Base-by-base conservation (phyloP, 306 rosid species). In the Urtica urens region DNA sequence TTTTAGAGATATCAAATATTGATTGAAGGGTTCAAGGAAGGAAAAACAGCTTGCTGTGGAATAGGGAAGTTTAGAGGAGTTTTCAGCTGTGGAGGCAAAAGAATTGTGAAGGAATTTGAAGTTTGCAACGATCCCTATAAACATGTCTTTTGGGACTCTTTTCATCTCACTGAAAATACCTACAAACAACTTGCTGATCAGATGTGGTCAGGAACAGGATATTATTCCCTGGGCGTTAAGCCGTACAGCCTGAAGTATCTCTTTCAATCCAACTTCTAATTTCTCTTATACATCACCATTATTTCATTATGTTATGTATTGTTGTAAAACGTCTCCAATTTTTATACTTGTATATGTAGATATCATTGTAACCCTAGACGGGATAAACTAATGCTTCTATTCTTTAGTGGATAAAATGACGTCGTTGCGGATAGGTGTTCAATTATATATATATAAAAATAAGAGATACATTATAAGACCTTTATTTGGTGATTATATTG, bases 1-100 rank as follows among this genome's bases (percentile, higher is more conserved):
- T n/a, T n/a, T n/a, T n/a, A n/a, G n/a, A n/a, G n/a, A n/a, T n/a
- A n/a, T n/a, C n/a, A n/a, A n/a, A n/a, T 31, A 33, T 10, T 57
- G 33, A 30, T 21, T 23, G 67, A 24, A 83, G 96, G 96, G 29
- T 69, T 83, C 23, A 72, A 76, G 60, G 86, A 82, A 44, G 96
- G 76, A 56, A 80, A 76, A 53, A 31, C 41, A 59, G 94, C 94
- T 58, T 87, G 96, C 46, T 83, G 94, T 64, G 96, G 96, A 20
- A 69, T 76, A 51, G 93, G 96, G 28, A 48, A 48, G 41, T 65
- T 52, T 14, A 64, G 86, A 74, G 93, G 88, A 63, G 69, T 61
- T 37, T 70, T 52, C 39, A 87, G 74, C 46, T 87, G 96, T 47
- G 96, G 96, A 39, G 96, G 96, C 2, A 80, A 74, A 60, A 80